Evolutionary conservation across 2,329 filamentous ascomycete species (phyloP).

Genomic region (Fusarium miscanthi): DNA sequence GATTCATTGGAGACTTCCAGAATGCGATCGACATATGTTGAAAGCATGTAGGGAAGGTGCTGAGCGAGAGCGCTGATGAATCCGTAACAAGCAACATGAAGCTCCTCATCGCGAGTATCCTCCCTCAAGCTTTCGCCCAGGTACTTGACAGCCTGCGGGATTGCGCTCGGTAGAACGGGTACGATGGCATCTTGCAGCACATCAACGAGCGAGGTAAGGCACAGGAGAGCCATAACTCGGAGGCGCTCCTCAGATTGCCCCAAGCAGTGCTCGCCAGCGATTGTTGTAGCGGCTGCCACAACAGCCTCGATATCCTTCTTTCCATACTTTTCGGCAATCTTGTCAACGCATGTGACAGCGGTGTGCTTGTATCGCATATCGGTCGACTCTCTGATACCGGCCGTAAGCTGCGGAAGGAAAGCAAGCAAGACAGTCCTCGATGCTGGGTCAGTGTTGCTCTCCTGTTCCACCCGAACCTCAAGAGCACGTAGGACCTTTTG

Average conservation of each 20-base stretch:
- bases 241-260: conserved; percentile 78
- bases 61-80: conserved; percentile 84
- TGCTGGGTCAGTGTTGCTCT: conserved; percentile 73
- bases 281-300: conserved; percentile 77
- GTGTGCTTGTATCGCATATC: conserved; percentile 84
- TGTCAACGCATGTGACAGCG: conserved; percentile 89
- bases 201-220: conserved; percentile 88
- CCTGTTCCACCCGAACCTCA: conserved; percentile 80
- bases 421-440: conserved; percentile 78
- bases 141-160: conserved; percentile 78
- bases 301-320: conserved; percentile 88
- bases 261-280: conserved; percentile 81
- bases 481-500: conserved; percentile 85
- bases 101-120: conserved; percentile 65
- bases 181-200: conserved; percentile 89
- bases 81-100: conserved; percentile 86
- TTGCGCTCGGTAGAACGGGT: conserved; percentile 79
- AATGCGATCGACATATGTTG: conserved; percentile 77
- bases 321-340: conserved; percentile 93
- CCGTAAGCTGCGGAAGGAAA: conserved; percentile 82
- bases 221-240: conserved; percentile 85
- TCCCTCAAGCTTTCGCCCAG: conserved; percentile 70
- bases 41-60: conserved; percentile 90
- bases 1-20: conserved; percentile 79
- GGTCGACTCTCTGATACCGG: conserved; percentile 77